These are phyloP conservation scores for Echeveria elegans DNA, from an alignment of 164 flowering plant species.

Conservation along the genomic window DNA sequence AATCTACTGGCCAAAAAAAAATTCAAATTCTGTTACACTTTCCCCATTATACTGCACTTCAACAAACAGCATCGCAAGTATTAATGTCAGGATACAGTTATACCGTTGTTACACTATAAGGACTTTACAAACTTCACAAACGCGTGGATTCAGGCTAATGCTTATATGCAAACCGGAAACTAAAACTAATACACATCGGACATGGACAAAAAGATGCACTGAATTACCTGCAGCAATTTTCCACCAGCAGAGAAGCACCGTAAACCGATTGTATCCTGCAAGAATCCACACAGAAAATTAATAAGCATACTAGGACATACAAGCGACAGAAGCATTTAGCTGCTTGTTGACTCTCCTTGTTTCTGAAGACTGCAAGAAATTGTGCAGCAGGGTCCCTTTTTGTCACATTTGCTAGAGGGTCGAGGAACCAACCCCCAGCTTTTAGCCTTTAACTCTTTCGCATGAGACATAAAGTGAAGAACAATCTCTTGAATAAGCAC, in stretches of 20 bases:
- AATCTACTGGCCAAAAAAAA: too few relatives aligned
- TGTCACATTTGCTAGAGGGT: slow-evolving; percentile 70
- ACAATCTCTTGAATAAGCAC: slow-evolving; percentile 64
- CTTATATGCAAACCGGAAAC: neutral
- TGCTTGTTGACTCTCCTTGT: slow-evolving; percentile 37
- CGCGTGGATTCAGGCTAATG: too few relatives aligned
- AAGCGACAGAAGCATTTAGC: neutral
- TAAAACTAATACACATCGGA: neutral
- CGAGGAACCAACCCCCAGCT: slow-evolving; percentile 99
- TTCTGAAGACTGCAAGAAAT: slow-evolving; percentile 74
- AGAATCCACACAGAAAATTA: neutral
- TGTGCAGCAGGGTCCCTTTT: slow-evolving; percentile 98
- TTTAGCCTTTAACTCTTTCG: slow-evolving; percentile 76
- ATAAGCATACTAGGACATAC: neutral
- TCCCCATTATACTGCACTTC: too few relatives aligned
- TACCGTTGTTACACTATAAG: too few relatives aligned
- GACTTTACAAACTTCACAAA: too few relatives aligned
- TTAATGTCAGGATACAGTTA: too few relatives aligned
- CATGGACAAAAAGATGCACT: neutral
- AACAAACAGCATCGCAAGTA: too few relatives aligned
- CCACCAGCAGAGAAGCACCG: slow-evolving; percentile 98
- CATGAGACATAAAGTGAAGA: slow-evolving; percentile 78
- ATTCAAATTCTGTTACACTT: too few relatives aligned
- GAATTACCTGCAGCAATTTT: slow-evolving; percentile 79
- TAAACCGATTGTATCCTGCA: slow-evolving; percentile 87